phyloP scores from a whole-genome alignment of 2,329 filamentous ascomycete species.

The Eurotiales sp. region DNA sequence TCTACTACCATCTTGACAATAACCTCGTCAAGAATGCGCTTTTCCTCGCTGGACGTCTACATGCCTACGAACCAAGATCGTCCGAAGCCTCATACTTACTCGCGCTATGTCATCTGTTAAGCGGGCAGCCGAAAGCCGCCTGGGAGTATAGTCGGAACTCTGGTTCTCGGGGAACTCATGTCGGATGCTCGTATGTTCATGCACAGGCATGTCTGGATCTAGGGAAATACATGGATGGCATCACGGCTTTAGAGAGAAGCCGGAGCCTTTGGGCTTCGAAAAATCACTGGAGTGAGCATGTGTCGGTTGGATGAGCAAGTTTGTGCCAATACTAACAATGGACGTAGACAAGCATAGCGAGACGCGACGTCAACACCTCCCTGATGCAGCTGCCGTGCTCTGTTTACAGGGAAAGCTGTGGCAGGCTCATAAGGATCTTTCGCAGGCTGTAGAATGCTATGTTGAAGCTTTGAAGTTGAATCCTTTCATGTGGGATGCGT shows the following conservation, averaged over 20 bases:
- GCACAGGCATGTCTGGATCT: conserved; percentile 82
- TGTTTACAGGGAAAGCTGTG: conserved; percentile 86
- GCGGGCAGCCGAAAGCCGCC: conserved; percentile 78
- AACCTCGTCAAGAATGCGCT: conserved; percentile 83
- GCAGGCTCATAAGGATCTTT: conserved; percentile 72
- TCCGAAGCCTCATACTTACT: conserved; percentile 79
- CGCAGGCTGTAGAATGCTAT: conserved; percentile 80
- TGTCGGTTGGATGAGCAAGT: neutral
- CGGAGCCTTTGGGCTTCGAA: conserved; percentile 70
- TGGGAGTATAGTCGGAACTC: conserved; percentile 74
- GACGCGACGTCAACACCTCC: conserved; percentile 66
- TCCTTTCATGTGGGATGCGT: conserved; percentile 98
- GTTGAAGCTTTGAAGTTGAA: conserved; percentile 86
- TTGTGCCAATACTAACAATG: conserved; percentile 6
- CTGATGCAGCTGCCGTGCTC: conserved; percentile 78
- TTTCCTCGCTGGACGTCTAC: conserved; percentile 84
- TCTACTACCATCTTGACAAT: conserved; percentile 81
- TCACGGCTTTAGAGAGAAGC: conserved; percentile 77
- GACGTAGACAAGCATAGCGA: conserved; percentile 64
- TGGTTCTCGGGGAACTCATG: conserved; percentile 67
- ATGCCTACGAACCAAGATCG: conserved; percentile 76
- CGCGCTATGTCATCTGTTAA: conserved; percentile 76
- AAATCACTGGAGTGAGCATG: conserved; percentile 68
- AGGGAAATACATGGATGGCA: conserved; percentile 75
- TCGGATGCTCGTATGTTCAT: conserved; percentile 88